Evolutionary conservation across 1,284 basidiomycete species (phyloP), one percentile per base, ranked within the genome.

Genomic region (Pseudozyma flocculosa): DNA sequence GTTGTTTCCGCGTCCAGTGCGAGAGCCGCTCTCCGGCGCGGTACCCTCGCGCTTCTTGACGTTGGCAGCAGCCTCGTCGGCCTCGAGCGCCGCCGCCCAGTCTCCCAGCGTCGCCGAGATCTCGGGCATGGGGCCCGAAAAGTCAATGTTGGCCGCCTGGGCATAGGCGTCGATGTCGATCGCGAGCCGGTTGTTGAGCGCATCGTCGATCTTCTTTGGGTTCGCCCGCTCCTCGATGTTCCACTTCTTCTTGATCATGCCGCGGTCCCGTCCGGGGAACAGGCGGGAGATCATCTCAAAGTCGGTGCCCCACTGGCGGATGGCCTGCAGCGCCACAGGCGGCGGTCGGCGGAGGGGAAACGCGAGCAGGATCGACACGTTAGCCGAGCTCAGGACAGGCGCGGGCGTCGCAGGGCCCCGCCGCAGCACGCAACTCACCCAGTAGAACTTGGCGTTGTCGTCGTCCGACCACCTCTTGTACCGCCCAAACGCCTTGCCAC

Each of bases 171-270:
- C 65, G 40, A 77, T 61, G 43, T 76, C 68, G 40, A 76, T 65
- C 2, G 69, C 57, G 14, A 75, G 36, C 26, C 67, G 58, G 26
- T 70, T 73, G 40, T 45, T 50, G 34, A 78, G 68, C 15, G 75
- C 75, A 21, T 52, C 61, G 43, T 73, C 69, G 9, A 78, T 45
- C 37, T 65, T 48, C 41, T 58, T 48, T 7, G 86, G 82, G 72
- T 91, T 87, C 70, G 83, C 85, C 79, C 85, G 88, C 75, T 93
- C 91, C 78, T 93, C 90, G 0, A 85, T 82, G 68, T 88, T 90
- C 82, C 90, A 93, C 78, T 94, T 94, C 71, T 88, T 87, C 79
- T 91, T 91, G 79, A 92, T 92, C 41, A 89, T 86, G 67, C 87
- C 88, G 17, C 91, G 83, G 70, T 89, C 88, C n/a, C 91, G 86